phyloP scores from a whole-genome alignment of 768 basidiomycete species.

The Auriscalpium microsporum region DNA sequence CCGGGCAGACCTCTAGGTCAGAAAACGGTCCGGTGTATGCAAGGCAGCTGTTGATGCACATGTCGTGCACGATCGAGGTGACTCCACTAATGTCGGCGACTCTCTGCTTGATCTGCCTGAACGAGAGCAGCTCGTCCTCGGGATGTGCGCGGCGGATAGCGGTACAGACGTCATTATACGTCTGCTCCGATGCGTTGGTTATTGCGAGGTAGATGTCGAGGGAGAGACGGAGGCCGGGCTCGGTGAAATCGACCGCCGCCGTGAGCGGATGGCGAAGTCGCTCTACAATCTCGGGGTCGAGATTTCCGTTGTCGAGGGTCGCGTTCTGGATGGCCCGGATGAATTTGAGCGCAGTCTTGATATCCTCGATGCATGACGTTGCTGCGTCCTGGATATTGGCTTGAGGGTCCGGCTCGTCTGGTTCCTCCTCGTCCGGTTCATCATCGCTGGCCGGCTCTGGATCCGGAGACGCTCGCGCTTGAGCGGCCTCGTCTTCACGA shows the following conservation, averaged over 20 bases:
- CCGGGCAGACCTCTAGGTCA: slow-evolving; percentile 6
- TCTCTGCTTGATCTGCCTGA: background rate
- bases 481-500: too few species aligned
- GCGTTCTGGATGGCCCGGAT: background rate
- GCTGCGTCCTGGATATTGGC: background rate
- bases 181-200: slow-evolving; percentile 3
- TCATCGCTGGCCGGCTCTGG: too few species aligned
- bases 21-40: slow-evolving; percentile 15
- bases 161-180: slow-evolving; percentile 2
- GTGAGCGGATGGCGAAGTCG: slow-evolving; percentile 2
- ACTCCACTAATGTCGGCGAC: slow-evolving; percentile 4
- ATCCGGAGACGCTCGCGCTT: too few species aligned
- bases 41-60: slow-evolving; percentile 13
- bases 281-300: background rate
- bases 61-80: background rate
- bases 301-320: background rate
- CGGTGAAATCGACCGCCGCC: background rate
- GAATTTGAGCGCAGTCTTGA: background rate
- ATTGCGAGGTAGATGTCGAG: slow-evolving; percentile 4
- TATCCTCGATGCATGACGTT: background rate
- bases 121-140: background rate
- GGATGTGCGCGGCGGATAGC: background rate
- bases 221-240: background rate
- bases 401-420: too few species aligned
- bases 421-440: too few species aligned